Base-by-base conservation (phyloP, 176 grass and related monocot species). In the Aegilops bicornis region DNA sequence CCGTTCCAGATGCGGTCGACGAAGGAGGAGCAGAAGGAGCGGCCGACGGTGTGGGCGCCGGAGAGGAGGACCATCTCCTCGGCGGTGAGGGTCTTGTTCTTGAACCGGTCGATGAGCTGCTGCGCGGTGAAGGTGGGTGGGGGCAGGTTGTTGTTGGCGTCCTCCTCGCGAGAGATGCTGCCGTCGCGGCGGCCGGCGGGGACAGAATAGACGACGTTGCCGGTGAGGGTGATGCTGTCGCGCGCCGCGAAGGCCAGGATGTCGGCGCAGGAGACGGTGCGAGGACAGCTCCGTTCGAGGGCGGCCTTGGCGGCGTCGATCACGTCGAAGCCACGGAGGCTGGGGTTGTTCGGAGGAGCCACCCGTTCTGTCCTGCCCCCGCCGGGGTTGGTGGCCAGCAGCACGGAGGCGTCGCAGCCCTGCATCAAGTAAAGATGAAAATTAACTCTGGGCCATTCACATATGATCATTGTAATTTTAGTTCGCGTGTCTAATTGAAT, bases 181-280 rank as follows among this genome's bases (percentile, higher is more conserved):
- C 89, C 84, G 69, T 94, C 92, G 33, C 84, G 89, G 33, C 92
- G 92, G 43, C 92, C 92, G 5, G 90, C 74, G 19, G 82, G 82
- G 14, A 96, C 94, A 16, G 64, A 63, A 65, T 93, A 92, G 37
- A 79, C 84, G 48, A 92, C 78, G 84, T 84, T 92, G 82, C 92
- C 91, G 64, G 90, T 81, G 62, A 93, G 94, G 82, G 85, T 42
- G 82, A 92, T 69, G 75, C 90, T 92, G 56, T 92, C 89, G n/a
- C 94, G 87, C 2, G 94, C 87, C 2, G 94, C 91, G 74, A 94
- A 89, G 24, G 91, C 94, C 1, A 93, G 63, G 87, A 94, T 88
- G 69, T 94, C 90, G 16, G 91, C 87, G 75, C 92, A 97, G n/a
- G 94, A 93, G 2, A 93, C 79, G 0, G 85, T 93, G 47, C 85